Evolutionary conservation across 2,329 filamentous ascomycete genomes (phyloP).

Genomic region (Arthrobotrys musiformis): DNA sequence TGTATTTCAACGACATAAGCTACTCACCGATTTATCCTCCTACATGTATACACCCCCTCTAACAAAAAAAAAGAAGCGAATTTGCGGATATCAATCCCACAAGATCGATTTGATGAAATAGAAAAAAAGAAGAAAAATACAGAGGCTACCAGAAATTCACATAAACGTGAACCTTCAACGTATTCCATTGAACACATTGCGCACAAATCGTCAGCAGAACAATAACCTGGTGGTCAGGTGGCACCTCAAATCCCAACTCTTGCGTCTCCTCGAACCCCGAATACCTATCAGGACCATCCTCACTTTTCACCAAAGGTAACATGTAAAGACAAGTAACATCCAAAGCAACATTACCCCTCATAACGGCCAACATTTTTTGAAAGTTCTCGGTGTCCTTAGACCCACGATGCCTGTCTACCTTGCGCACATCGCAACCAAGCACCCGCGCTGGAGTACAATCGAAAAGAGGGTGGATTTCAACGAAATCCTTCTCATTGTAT

Average conservation of each 20-base stretch:
- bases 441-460: background rate
- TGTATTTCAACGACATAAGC: too few relatives aligned
- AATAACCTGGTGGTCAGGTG: background rate
- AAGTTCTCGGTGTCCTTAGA: background rate
- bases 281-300: background rate
- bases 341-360: background rate
- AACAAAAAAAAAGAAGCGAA: too few relatives aligned
- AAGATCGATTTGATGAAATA: too few relatives aligned
- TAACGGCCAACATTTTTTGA: background rate
- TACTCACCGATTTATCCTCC: too few relatives aligned
- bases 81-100: too few relatives aligned
- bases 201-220: background rate
- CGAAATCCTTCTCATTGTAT: background rate
- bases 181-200: too few relatives aligned
- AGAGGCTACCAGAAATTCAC: constrained; percentile 1
- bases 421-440: too few relatives aligned
- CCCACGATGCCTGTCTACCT: too few relatives aligned
- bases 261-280: background rate
- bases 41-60: too few relatives aligned
- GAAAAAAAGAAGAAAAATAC: too few relatives aligned
- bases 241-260: background rate
- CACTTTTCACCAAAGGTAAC: background rate
- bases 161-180: background rate
- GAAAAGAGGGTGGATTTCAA: background rate
- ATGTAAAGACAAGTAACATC: constrained; percentile 3